These are phyloP conservation scores for Aschersonia sp. DNA, from an alignment of 2,329 filamentous ascomycete species.

Conservation along the genomic window DNA sequence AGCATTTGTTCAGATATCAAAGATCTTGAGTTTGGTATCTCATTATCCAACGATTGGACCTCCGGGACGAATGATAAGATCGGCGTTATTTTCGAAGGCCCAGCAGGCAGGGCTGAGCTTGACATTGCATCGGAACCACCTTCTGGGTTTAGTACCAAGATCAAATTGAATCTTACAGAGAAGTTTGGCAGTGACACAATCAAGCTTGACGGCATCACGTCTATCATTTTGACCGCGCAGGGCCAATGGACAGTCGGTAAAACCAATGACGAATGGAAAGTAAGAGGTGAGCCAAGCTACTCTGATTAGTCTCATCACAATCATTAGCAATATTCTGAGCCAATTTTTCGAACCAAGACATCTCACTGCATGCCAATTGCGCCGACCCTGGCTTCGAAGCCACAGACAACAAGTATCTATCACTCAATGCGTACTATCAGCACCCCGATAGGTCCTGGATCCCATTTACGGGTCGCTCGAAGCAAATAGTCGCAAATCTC, in stretches of 20 bases:
- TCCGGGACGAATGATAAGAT: background rate
- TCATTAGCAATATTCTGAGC: background rate
- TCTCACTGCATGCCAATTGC: background rate
- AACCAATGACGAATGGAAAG: background rate
- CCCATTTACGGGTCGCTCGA: background rate
- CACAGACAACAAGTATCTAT: background rate
- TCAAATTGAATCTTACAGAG: background rate
- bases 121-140: background rate
- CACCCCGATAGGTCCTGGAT: constrained; percentile 4
- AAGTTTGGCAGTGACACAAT: background rate
- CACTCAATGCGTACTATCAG: background rate
- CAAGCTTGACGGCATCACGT: background rate
- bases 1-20: background rate
- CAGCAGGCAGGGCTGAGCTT: background rate
- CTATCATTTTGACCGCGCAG: background rate
- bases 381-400: background rate
- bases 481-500: background rate
- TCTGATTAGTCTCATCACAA: background rate
- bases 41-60: background rate
- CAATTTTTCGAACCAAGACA: background rate
- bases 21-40: background rate
- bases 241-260: background rate
- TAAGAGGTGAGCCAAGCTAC: background rate
- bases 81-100: background rate
- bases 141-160: background rate